Evolutionary conservation across 2,329 filamentous ascomycete species (phyloP), one percentile per base, ranked within the genome.

Genomic region (Xylaria sp.): DNA sequence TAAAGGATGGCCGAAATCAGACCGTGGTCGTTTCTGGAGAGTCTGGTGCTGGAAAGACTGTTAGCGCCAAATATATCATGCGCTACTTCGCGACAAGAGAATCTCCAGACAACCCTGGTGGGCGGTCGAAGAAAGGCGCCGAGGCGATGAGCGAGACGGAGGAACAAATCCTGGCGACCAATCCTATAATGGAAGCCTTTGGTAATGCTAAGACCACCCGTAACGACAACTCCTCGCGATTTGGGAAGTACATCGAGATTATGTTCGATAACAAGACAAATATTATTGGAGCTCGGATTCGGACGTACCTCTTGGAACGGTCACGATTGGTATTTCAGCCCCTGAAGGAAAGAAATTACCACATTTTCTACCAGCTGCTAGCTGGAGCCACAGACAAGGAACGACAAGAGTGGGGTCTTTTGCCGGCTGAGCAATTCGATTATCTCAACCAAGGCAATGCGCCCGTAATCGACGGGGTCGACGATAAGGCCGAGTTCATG

Each of bases 51-150:
- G 96, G 96, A 78, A 99, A 99, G 85, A 99, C 96, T 5, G 96
- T 99, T 81, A 98, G 95, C 82, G 96, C 96, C 76, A 99, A 99
- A 85, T 98, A 99, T 83, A 98, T 99, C 80, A 99, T 99, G 96
- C 90, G 96, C 78, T 99, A 99, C 85, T 99, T 99, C 82, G 96
- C 96, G 72, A 99, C 96, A 52, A 91, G 96, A 88, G 96, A 98
- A 82, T 92, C 94, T 8, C 94, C 96, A 65, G 94, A 97, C 77
- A 93, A 94, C 80, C 91, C 94, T 18, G 91, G 92, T 58, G 91
- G 90, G 72, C 90, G 92, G 76, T 87, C 87, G 64, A 96, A 93
- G 82, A 88, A 88, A 78, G 93, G 93, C 70, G 85, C 90, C 76
- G 92, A 93, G 68, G 80, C 91, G 73, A 98, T 98, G 91, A 98